phyloP scores from a whole-genome alignment of 2,329 filamentous ascomycete genomes.

The Trichoderma pleuroti region DNA sequence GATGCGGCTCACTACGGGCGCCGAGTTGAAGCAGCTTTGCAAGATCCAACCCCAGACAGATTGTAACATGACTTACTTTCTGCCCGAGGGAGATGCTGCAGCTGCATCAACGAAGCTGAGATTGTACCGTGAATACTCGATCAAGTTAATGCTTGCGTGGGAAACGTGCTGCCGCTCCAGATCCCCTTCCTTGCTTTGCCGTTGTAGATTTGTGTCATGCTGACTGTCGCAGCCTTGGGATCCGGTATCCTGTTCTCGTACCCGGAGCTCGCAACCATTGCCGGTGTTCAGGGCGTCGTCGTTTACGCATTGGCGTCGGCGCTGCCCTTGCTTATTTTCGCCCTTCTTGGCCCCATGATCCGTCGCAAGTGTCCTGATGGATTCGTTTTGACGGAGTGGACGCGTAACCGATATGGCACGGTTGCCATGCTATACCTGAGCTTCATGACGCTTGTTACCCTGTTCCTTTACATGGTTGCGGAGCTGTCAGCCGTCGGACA shows the following conservation, averaged over 20 bases:
- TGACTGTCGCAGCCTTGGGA: slow-evolving; percentile 66
- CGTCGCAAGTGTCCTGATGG: slow-evolving; percentile 76
- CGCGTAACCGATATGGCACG: slow-evolving; percentile 70
- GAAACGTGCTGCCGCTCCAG: slow-evolving; percentile 90
- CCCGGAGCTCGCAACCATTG: slow-evolving; percentile 73
- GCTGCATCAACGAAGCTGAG: slow-evolving; percentile 70
- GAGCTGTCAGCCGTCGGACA: slow-evolving; percentile 80
- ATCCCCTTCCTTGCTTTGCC: slow-evolving; percentile 29
- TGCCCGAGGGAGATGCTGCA: slow-evolving; percentile 37
- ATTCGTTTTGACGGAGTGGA: slow-evolving; percentile 83
- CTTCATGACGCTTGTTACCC: slow-evolving; percentile 71
- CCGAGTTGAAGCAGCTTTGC: slow-evolving; percentile 53
- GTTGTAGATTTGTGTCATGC: slow-evolving; percentile 26
- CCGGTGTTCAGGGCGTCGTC: slow-evolving; percentile 73
- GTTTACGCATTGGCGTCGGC: slow-evolving; percentile 72
- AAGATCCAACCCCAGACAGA: slow-evolving; percentile 49
- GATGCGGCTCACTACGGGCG: slow-evolving; percentile 83
- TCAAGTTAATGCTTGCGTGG: slow-evolving; percentile 99
- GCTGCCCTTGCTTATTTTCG: slow-evolving; percentile 71
- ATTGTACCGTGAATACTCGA: slow-evolving; percentile 95
- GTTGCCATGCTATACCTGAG: slow-evolving; percentile 70
- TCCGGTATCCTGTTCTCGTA: slow-evolving; percentile 82
- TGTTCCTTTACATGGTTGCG: slow-evolving; percentile 84
- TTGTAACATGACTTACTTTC: neutral
- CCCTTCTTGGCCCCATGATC: slow-evolving; percentile 71